These are phyloP conservation scores for Acanthamoeba sp. DNA, from an alignment of 208 protist genomes.

Conservation along the genomic window DNA sequence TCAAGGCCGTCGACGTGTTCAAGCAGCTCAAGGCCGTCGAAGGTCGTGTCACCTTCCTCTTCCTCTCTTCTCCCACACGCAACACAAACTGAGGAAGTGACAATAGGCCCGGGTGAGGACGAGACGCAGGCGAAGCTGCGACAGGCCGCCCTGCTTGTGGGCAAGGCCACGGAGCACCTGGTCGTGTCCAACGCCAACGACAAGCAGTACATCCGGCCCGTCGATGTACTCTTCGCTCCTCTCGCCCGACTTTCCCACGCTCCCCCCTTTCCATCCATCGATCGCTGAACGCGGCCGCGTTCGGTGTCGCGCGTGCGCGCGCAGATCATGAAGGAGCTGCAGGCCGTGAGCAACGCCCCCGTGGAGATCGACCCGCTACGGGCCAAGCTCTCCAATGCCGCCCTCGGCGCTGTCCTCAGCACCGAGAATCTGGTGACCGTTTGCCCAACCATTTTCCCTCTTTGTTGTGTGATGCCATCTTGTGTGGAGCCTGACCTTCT, in stretches of 20 bases:
- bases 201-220: neutral
- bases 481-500: neutral
- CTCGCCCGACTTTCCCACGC: neutral
- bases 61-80: neutral
- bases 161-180: conserved; percentile 20
- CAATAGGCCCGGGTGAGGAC: neutral
- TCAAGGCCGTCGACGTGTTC: conserved; percentile 24
- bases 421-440: neutral
- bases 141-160: conserved; percentile 11
- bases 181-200: conserved; percentile 11
- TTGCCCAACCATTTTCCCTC: neutral
- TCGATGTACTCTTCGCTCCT: neutral
- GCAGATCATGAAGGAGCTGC: neutral
- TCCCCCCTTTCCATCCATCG: too few relatives aligned
- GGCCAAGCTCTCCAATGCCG: conserved; percentile 14
- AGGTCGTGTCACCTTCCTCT: neutral
- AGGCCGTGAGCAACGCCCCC: neutral
- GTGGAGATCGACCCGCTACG: conserved; percentile 8
- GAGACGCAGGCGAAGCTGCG: neutral
- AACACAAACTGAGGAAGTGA: neutral
- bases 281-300: neutral
- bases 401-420: neutral
- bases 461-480: neutral
- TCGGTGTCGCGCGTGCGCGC: neutral
- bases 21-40: conserved; percentile 18